Evolutionary conservation across 1,284 basidiomycete species (phyloP).

Genomic region (Coniophora puteana): DNA sequence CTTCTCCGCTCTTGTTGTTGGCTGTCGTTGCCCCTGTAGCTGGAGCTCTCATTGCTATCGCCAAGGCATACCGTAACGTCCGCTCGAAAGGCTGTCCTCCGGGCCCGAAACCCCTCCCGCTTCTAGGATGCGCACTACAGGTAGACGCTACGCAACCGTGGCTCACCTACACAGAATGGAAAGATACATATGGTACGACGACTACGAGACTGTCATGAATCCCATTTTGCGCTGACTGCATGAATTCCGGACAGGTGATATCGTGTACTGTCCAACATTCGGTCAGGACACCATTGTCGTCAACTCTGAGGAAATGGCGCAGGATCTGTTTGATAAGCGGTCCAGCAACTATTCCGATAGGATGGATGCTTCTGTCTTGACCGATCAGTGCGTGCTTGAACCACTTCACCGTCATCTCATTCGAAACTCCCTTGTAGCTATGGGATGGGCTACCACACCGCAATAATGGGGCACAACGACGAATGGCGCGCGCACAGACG

Average conservation of each 20-base stretch:
- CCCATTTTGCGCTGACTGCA: background rate
- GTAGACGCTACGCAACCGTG: conserved; percentile 7
- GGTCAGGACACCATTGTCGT: conserved; percentile 26
- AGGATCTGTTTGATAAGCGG: conserved; percentile 24
- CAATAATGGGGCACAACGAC: conserved; percentile 22
- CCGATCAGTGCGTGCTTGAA: conserved; percentile 24
- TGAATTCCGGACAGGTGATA: no score
- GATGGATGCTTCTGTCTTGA: conserved; percentile 21
- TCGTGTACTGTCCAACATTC: conserved; percentile 23
- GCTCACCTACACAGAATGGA: conserved; percentile 24
- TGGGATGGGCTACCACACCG: conserved; percentile 26
- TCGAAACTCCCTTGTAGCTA: conserved; percentile 14
- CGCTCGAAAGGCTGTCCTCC: no score
- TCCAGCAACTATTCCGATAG: conserved; percentile 28
- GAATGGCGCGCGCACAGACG: conserved; percentile 27
- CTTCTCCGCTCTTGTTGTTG: no score
- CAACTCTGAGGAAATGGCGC: conserved; percentile 23
- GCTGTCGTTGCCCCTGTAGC: no score
- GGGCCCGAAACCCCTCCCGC: no score
- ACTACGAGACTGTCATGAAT: background rate
- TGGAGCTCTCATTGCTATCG: no score
- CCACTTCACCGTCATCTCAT: background rate
- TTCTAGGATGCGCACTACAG: background rate
- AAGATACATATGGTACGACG: conserved; percentile 16
- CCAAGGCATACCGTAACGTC: no score